Conservation (phyloP, 2,329 filamentous ascomycete genomes). For the Monosporascus sp. region DNA sequence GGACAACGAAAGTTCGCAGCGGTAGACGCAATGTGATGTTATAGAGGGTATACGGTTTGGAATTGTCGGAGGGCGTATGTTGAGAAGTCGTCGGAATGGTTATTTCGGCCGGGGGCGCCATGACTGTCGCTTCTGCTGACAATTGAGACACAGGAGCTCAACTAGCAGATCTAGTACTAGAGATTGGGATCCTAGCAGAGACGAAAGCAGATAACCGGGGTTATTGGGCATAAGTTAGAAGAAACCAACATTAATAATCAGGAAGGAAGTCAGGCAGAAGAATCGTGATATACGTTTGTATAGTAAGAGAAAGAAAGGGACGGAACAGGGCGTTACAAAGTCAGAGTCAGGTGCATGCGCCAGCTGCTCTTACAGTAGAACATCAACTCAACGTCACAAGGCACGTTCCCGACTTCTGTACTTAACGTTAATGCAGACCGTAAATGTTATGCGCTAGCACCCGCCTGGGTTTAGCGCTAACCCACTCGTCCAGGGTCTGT, state of each 20-base stretch:
- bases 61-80: conserved; percentile 40
- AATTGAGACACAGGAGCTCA: neutral
- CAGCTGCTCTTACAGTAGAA: neutral
- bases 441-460: too few species aligned
- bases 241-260: too few species aligned
- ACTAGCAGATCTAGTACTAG: neutral
- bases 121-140: conserved; percentile 23
- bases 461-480: too few species aligned
- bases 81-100: conserved; percentile 63
- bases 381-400: neutral
- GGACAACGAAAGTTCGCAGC: conserved; percentile 68
- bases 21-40: conserved; percentile 74
- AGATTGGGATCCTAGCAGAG: neutral
- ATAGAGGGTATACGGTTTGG: conserved; percentile 71
- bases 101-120: conserved; percentile 64
- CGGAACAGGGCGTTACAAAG: neutral
- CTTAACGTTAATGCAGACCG: too few species aligned
- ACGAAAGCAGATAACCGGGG: too few species aligned
- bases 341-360: neutral
- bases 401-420: too few species aligned
- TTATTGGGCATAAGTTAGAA: too few species aligned
- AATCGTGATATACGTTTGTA: too few species aligned
- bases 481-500: too few species aligned
- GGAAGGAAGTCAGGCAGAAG: too few species aligned
- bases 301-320: neutral